A percentile compares a stretch with the other conserved stretches of the same genome.
Conservation (phyloP, 345 rosid species). For the Lagerstroemia speciosa region DNA sequence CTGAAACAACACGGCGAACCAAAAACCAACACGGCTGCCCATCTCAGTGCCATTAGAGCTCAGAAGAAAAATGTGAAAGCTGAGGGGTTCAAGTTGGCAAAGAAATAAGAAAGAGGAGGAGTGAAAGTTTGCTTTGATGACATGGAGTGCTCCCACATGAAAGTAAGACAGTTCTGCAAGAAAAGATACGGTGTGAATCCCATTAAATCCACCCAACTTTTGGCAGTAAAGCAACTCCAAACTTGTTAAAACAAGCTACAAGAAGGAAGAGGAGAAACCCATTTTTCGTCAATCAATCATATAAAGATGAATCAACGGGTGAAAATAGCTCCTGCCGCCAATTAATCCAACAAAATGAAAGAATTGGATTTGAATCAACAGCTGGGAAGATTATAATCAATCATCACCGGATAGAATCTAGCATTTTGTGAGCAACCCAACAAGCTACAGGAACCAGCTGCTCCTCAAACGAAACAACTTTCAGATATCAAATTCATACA, state of each 20-base stretch:
- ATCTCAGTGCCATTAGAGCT: slow-evolving; percentile 5
- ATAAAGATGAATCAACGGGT: neutral
- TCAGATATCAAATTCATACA: neutral
- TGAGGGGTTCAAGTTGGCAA: neutral
- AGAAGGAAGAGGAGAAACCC: neutral
- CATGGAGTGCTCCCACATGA: slow-evolving; percentile 4
- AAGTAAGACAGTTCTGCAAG: slow-evolving; percentile 8
- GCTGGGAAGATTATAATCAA: neutral
- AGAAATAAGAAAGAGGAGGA: neutral
- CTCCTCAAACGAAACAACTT: neutral
- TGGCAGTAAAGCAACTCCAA: slow-evolving; percentile 13
- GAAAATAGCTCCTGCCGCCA: neutral
- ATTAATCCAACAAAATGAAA: neutral
- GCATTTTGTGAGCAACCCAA: neutral
- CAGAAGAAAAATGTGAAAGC: slow-evolving; percentile 12
- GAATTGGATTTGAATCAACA: neutral
- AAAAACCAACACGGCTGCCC: slow-evolving; percentile 4
- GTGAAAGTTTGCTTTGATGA: neutral
- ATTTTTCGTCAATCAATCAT: neutral
- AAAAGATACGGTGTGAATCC: slow-evolving; percentile 9
- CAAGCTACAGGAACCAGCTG: neutral
- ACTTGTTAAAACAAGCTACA: slow-evolving; percentile 6
- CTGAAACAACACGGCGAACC: too few species aligned
- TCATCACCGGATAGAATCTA: neutral
- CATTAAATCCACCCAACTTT: slow-evolving; percentile 4